Evolutionary conservation across 345 rosid genomes (phyloP), one percentile per base, ranked within the genome.

Genomic region (Aquilaria yunnanensis): DNA sequence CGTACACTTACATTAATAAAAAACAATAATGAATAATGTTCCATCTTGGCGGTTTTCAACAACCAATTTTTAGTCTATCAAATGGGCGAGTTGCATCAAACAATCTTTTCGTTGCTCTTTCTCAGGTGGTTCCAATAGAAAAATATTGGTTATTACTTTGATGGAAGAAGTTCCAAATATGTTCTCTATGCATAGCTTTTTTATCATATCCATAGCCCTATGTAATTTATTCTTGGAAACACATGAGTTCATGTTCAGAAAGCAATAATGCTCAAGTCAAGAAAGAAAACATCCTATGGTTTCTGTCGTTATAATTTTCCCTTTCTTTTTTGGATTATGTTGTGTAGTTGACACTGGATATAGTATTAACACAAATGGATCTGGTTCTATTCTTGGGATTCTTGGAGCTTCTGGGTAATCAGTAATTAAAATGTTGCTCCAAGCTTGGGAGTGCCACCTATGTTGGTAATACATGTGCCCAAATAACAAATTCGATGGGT

Each of bases 301-400:
- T 12, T n/a, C 5, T 46, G 56, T 34, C 47, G 41, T 5, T 58
- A 32, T 65, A 12, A 54, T 65, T 48, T 12, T 10, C 13, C 12
- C 33, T 12, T 48, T 58, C 45, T 67, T 9, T 50, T 60, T 9
- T 50, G n/a, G 14, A 47, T 56, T 14, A 49, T 57, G 50, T 57
- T 75, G 57, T 83, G 81, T 81, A 95, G 99, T 64, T 95, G 64
- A 84, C 70, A 92, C 91, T 48, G 96, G 88, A 68, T 91, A 74
- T 81, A 81, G 84, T 78, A 84, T 81, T 76, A 89, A 82, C 72
- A 76, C 96, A 46, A 89, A 87, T 83, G 96, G 96, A 68, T 83
- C 80, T 79, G 90, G 92, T 77, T 87, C 96, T 67, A 85, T 91
- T 75, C 96, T 96, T 74, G 96, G 99, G 57, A 87, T 95, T 77